Evolutionary conservation across 345 rosid genomes (phyloP), one percentile per base, ranked within the genome.

Genomic region (Populus pruinosa): DNA sequence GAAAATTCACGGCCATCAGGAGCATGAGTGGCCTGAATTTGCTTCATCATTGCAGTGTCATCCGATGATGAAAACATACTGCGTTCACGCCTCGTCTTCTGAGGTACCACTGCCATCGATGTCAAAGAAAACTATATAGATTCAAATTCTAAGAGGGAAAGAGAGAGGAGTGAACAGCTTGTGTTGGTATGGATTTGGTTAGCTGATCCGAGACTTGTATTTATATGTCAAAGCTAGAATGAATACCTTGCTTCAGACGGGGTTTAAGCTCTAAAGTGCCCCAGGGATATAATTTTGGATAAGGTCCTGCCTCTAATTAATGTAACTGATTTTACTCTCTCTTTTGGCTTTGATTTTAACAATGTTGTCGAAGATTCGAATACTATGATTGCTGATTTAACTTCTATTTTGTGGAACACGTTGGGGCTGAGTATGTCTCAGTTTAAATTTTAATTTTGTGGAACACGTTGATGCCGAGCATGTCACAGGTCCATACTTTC

Each of bases 1-100:
- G 56, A 69, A 35, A 90, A 69, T 33, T 84, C 89, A 9, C 87
- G 79, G 74, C 84, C 91, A 78, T 86, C 89, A 20, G 92, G 90
- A 31, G 87, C 79, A 77, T 90, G 92, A n/a, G 89, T 90, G 75
- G 87, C 84, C 81, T 79, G 82, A 29, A 90, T 75, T 78, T 89
- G 91, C 85, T 78, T 91, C 85, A 85, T 64, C 86, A 89, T 87
- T 21, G 72, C 87, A 63, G 39, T 82, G 81, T 90, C 94, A 70
- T 90, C 94, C 0, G 94, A 85, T 43, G 90, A 55, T 7, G 90
- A 50, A 78, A 89, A 83, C 80, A 83, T 47, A 2, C 11, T 35
- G 35, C 80, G 77, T 3, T 83, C 76, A 6, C 72, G 36, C 36
- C 71, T 56, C 39, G 4, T 11, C 59, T 13, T 71, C 31, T n/a